These are phyloP conservation scores for Bryoglossum gracile DNA, from an alignment of 495 filamentous ascomycete species.

Conservation along the genomic window DNA sequence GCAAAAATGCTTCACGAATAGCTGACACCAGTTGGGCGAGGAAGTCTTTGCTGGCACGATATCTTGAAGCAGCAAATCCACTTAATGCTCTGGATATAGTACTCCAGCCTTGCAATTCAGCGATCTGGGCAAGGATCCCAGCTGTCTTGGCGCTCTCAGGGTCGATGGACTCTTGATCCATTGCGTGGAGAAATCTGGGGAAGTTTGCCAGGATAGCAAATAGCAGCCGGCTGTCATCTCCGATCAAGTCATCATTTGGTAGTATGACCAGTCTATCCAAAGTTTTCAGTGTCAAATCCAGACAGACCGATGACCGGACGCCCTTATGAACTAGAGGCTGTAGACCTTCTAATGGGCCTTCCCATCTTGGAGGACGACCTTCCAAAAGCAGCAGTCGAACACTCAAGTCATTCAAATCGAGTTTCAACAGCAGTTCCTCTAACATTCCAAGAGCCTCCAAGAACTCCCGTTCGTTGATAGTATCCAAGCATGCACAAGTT, in stretches of 20 bases:
- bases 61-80: conserved; percentile 60
- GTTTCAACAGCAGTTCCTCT: conserved; percentile 74
- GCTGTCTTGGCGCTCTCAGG: conserved; percentile 52
- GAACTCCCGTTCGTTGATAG: conserved; percentile 92
- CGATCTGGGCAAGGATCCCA: conserved; percentile 59
- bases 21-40: conserved; percentile 66
- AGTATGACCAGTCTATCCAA: conserved; percentile 72
- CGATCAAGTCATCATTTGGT: conserved; percentile 74
- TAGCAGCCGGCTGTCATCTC: conserved; percentile 70
- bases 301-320: conserved; percentile 73
- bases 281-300: conserved; percentile 66
- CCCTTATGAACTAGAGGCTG: conserved; percentile 86
- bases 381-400: conserved; percentile 65
- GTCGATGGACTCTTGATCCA: conserved; percentile 57
- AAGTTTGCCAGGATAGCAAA: conserved; percentile 84
- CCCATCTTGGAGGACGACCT: conserved; percentile 78
- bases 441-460: conserved; percentile 86
- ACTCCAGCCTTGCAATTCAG: conserved; percentile 57
- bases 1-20: conserved; percentile 72
- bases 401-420: conserved; percentile 67
- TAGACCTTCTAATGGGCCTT: conserved; percentile 80
- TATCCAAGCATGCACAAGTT: conserved; percentile 89
- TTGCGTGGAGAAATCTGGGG: conserved; percentile 74
- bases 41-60: conserved; percentile 70
- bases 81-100: conserved; percentile 55